Evolutionary conservation across 495 filamentous ascomycete species (phyloP), one percentile per base, ranked within the genome.

Genomic region (Xylaria palmicola): DNA sequence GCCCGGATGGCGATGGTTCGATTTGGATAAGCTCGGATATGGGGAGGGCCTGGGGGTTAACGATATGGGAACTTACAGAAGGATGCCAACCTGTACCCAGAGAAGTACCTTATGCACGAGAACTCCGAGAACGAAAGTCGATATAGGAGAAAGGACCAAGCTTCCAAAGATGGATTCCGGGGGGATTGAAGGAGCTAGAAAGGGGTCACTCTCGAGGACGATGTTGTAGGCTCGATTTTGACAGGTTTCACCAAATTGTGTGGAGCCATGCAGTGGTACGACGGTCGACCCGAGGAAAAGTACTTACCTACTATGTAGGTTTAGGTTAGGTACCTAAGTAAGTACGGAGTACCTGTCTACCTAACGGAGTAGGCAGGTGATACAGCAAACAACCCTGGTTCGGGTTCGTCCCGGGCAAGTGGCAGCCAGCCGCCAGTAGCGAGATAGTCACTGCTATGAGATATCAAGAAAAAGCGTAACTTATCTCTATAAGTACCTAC

Each of bases 211-310:
- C 6, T 45, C 50, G 24, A 60, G 39, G 0, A 40, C 55, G 63
- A 62, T 29, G 27, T 15, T 12, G 32, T 45, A 60, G 45, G 62
- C 64, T 63, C 49, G 62, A 69, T 61, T 71, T 69, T 71, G 66
- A 71, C 69, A 71, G 54, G 61, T 69, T 71, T 67, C 69, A 65
- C 45, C 63, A 69, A 69, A 62, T 64, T 69, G 69, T 69, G 69
- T 67, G 66, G 69, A 65, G 62, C 36, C 36, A 56, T 17, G 24
- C 22, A 8, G 19, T 39, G 24, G 45, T 48, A n/a, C n/a, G n/a
- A n/a, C n/a, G n/a, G n/a, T n/a, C n/a, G n/a, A n/a, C n/a, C n/a
- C n/a, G n/a, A n/a, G n/a, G n/a, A n/a, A n/a, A n/a, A n/a, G n/a
- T n/a, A n/a, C n/a, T n/a, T n/a, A n/a, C n/a, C n/a, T 13, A 13